These are phyloP conservation scores for Hypomyces perniciosus DNA, from an alignment of 2,329 filamentous ascomycete species.

Conservation along the genomic window DNA sequence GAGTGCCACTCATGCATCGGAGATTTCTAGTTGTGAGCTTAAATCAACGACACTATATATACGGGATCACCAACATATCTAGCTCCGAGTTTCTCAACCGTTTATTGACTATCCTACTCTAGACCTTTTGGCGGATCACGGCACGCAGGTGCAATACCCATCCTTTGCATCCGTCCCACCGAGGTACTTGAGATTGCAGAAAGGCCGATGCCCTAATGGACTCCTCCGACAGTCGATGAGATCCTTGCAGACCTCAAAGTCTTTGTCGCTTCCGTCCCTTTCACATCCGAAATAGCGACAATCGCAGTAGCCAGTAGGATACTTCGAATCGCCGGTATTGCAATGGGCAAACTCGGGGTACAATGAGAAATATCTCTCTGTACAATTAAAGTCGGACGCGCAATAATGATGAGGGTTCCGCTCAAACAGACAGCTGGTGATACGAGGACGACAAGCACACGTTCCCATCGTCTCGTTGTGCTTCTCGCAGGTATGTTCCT, in stretches of 20 bases:
- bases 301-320: constrained; percentile 7
- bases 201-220: neutral
- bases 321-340: constrained; percentile 4
- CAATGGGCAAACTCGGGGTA: constrained; percentile 14
- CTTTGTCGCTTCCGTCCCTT: neutral
- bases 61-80: neutral
- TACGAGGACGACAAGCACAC: constrained; percentile 5
- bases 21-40: too few species aligned
- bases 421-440: constrained; percentile 4
- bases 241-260: constrained; percentile 6
- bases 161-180: neutral
- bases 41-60: too few species aligned
- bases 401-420: constrained; percentile 8
- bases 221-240: constrained; percentile 3
- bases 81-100: neutral
- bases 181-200: constrained; percentile 6
- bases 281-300: constrained; percentile 11
- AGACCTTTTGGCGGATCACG: neutral
- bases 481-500: constrained; percentile 5
- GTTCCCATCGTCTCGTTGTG: neutral
- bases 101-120: neutral
- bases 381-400: neutral
- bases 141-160: constrained; percentile 14
- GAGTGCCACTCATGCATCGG: too few species aligned
- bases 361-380: constrained; percentile 7